phyloP scores from a whole-genome alignment of 805 yeast genomes.

The Starmerella davenportii region DNA sequence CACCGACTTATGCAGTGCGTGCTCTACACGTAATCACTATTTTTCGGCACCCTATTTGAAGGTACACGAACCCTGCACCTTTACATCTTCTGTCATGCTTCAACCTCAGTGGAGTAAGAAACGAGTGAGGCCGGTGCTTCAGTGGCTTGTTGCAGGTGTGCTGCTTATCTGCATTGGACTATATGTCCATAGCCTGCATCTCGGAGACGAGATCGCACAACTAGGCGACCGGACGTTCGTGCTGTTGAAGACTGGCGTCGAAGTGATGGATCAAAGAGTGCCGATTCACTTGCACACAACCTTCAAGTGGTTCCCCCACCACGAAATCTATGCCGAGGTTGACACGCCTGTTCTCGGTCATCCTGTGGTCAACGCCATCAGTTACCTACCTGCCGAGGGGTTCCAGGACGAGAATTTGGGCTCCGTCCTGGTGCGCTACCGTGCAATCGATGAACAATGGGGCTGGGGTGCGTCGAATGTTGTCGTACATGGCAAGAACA shows the following conservation, averaged over 20 bases:
- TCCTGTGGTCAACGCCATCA: constrained; percentile 18
- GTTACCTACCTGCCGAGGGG: constrained; percentile 15
- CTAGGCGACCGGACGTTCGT: constrained; percentile 20
- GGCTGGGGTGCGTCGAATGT: constrained; percentile 12
- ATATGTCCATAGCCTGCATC: neutral
- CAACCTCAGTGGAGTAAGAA: neutral
- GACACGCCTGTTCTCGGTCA: constrained; percentile 20
- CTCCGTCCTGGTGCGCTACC: neutral
- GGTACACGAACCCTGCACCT: neutral
- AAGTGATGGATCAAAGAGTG: constrained; percentile 23
- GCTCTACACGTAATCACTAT: neutral
- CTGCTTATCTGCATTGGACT: neutral
- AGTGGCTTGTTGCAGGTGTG: neutral
- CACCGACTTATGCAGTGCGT: too few relatives aligned
- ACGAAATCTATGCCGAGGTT: constrained; percentile 23
- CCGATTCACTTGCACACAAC: constrained; percentile 24
- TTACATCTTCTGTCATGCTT: neutral
- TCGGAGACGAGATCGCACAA: constrained; percentile 16
- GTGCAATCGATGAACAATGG: constrained; percentile 12
- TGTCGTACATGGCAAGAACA: constrained; percentile 7
- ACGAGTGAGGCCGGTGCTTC: neutral
- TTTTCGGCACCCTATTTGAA: neutral
- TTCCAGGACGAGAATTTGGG: constrained; percentile 12
- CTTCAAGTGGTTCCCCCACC: constrained; percentile 20
- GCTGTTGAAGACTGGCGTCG: constrained; percentile 25